A percentile compares a stretch with the other conserved stretches of the same genome.
These are phyloP conservation scores for Cicer yamashitae DNA, from an alignment of 306 rosid genomes.

Conservation along the genomic window DNA sequence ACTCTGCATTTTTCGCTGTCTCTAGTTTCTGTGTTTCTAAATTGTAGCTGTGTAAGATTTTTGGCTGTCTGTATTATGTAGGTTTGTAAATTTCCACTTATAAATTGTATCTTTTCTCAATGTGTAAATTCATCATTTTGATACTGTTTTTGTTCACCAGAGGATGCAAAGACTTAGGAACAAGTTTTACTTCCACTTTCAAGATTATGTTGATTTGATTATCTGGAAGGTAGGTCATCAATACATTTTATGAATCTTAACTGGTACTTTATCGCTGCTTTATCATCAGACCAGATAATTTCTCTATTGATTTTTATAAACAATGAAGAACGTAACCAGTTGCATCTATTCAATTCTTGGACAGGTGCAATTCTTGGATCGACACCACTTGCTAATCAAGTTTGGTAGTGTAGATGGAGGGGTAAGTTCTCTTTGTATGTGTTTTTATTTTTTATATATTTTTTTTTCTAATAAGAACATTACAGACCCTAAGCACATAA, in stretches of 20 bases:
- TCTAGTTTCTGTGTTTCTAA: slow-evolving; percentile 7
- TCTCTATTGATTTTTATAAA: slow-evolving; percentile 35
- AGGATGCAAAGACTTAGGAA: slow-evolving; percentile 82
- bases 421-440: slow-evolving; percentile 66
- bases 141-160: slow-evolving; percentile 54
- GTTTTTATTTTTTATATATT: background rate
- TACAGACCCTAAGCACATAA: slow-evolving; percentile 7
- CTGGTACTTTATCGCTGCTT: slow-evolving; percentile 21
- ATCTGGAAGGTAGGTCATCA: slow-evolving; percentile 80
- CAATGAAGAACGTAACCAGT: slow-evolving; percentile 51
- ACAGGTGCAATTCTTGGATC: slow-evolving; percentile 99
- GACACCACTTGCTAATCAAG: slow-evolving; percentile 93
- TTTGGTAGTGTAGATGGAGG: slow-evolving; percentile 96
- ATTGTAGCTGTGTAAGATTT: slow-evolving; percentile 4
- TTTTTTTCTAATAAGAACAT: slow-evolving; percentile 26
- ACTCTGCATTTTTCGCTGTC: slow-evolving; percentile 22
- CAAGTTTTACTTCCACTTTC: slow-evolving; percentile 93
- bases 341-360: slow-evolving; percentile 58
- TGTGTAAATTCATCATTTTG: slow-evolving; percentile 40
- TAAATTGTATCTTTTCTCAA: slow-evolving; percentile 29
- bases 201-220: slow-evolving; percentile 87
- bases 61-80: slow-evolving; percentile 27
- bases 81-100: slow-evolving; percentile 22
- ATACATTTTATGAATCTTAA: slow-evolving; percentile 30
- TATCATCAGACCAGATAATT: slow-evolving; percentile 39